Conservation (phyloP, 2,329 filamentous ascomycete genomes). For the Cordyceps cateniannulata region DNA sequence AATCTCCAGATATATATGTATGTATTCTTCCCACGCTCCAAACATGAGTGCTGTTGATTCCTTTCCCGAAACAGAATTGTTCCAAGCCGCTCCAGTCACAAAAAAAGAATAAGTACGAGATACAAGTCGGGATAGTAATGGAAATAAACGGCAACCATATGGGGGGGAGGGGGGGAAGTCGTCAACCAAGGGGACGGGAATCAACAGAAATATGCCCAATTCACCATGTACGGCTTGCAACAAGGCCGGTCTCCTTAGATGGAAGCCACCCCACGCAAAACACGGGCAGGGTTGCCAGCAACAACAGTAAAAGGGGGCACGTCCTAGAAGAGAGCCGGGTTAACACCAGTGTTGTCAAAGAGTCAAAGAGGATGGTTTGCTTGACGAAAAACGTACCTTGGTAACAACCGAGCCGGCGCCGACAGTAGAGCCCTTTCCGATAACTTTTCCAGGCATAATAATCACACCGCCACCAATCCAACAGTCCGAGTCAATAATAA, state of each 20-base stretch:
- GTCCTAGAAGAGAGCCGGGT: constrained; percentile 33
- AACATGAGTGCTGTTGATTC: constrained; percentile 1
- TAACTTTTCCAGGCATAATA: constrained; percentile 71
- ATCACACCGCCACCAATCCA: constrained; percentile 74
- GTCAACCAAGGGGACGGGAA: not conserved
- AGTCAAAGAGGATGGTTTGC: not conserved
- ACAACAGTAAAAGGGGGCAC: constrained; percentile 63
- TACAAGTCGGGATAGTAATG: not conserved
- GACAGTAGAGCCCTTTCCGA: constrained; percentile 72
- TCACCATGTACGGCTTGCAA: not conserved
- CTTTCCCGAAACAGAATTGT: not conserved
- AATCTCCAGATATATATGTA: not conserved
- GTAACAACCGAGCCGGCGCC: constrained; percentile 83
- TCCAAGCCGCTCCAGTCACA: not conserved
- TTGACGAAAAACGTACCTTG: constrained; percentile 43
- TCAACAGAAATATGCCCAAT: not conserved
- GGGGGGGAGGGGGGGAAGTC: not conserved
- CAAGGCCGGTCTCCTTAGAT: constrained; percentile 14
- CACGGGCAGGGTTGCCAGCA: constrained; percentile 61
- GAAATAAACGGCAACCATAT: not conserved
- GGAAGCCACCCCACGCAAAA: constrained; percentile 39
- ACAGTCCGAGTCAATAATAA: constrained; percentile 79
- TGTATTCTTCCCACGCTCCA: not conserved
- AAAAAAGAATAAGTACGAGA: not conserved
- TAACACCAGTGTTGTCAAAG: constrained; percentile 13